Base-by-base conservation (phyloP, 2,329 filamentous ascomycete species). In the Apiospora sp. region DNA sequence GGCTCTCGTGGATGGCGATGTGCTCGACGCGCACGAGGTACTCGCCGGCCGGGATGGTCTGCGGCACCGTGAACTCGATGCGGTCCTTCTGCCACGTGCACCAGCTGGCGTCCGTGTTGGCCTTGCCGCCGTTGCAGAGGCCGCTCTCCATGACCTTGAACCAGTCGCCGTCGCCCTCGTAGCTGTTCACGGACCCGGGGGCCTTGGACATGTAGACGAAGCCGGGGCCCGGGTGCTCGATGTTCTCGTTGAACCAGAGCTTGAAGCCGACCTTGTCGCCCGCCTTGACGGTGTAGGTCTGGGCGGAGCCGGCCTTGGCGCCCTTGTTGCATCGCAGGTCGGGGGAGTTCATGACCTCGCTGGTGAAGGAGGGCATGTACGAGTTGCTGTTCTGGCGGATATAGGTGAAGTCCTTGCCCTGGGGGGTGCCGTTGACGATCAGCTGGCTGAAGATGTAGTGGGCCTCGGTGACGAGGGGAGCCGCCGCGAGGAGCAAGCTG, bases 181-280 rank as follows among this genome's bases (percentile, higher is more conserved):
- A 69, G 44, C 27, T 69, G 48, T 14, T 69, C 16, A 69, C 68
- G 22, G 44, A 34, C 19, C 48, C 48, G 16, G 68, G 68, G 7
- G 86, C 85, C 74, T 83, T 82, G 61, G 83, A 83, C 79, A 86
- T 79, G 77, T 85, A 85, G 74, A 85, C 78, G 74, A 82, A 81
- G 22, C 83, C 81, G 0, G 84, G 83, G 14, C 84, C 84, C 7
- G 84, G 84, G 75, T 85, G 84, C 80, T 85, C 82, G 77, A 89
- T 84, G 77, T 85, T 78, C 75, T 86, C 82, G 78, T 84, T 83
- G 82, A 87, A 80, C 82, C 86, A 81, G 75, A 89, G 76, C 84
- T 87, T 82, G 82, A 88, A 80, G 76, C 85, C 81, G 79, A 89
- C 77, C 78, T 86, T 83, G 79, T 86, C 83, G 58, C 87, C 87